Evolutionary conservation across 257 asterid genomes (phyloP).

Genomic region (Plantago major): DNA sequence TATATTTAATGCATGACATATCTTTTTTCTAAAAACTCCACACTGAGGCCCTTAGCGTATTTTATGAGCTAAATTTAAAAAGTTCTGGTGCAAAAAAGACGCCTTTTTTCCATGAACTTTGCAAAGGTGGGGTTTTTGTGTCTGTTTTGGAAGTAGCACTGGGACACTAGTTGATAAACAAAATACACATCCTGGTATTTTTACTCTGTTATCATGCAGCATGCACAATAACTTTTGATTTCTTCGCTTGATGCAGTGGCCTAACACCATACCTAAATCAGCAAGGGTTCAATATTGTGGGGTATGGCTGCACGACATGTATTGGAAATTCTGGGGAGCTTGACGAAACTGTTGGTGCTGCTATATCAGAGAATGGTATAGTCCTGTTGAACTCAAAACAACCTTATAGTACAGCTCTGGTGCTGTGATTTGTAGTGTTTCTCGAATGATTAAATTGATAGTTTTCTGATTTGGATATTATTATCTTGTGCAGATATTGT

Average conservation of each 20-base stretch:
- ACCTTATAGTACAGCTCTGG: not conserved
- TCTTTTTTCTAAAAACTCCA: too few species aligned
- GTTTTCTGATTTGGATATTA: slow-evolving; percentile 3
- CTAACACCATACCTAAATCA: slow-evolving; percentile 71
- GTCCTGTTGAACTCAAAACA: not conserved
- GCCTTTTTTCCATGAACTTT: too few species aligned
- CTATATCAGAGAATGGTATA: slow-evolving; percentile 83
- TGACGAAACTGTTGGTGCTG: slow-evolving; percentile 78
- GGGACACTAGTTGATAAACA: too few species aligned
- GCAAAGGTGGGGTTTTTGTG: too few species aligned
- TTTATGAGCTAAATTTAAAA: too few species aligned
- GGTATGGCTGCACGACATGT: slow-evolving; percentile 95
- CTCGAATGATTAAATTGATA: slow-evolving; percentile 12
- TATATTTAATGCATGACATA: too few species aligned
- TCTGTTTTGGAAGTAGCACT: too few species aligned
- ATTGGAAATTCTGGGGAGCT: slow-evolving; percentile 92
- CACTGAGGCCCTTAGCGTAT: too few species aligned
- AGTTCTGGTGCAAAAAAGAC: too few species aligned
- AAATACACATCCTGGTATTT: too few species aligned
- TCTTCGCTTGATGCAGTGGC: slow-evolving; percentile 52
- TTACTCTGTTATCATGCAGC: too few species aligned
- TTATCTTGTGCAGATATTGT: slow-evolving; percentile 63
- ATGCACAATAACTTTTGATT: slow-evolving; percentile 1
- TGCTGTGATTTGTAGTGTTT: not conserved
- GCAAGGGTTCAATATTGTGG: slow-evolving; percentile 93